phyloP scores from a whole-genome alignment of 768 basidiomycete species.

The Leccinum olivaceopallidum region DNA sequence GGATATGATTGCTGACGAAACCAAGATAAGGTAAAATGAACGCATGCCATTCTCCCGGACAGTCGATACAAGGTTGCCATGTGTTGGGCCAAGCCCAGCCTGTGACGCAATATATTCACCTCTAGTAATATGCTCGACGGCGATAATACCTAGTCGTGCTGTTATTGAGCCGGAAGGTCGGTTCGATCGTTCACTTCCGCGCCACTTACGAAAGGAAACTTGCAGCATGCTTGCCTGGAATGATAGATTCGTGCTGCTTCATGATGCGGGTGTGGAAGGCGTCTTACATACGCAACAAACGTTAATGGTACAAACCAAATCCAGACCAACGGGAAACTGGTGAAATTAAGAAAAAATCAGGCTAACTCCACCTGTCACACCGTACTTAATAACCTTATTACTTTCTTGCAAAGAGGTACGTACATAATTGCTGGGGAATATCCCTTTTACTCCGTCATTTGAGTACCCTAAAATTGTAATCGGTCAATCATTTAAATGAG shows the following conservation, averaged over 20 bases:
- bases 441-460: slow-evolving; percentile 62
- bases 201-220: slow-evolving; percentile 32
- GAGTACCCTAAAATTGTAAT: slow-evolving; percentile 53
- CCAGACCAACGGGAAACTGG: slow-evolving; percentile 8
- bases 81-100: slow-evolving; percentile 17
- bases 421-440: slow-evolving; percentile 90
- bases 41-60: background rate
- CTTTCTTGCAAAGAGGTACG: slow-evolving; percentile 33
- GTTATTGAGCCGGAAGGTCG: slow-evolving; percentile 20
- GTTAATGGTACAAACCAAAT: slow-evolving; percentile 14
- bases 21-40: slow-evolving; percentile 4
- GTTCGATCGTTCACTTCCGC: slow-evolving; percentile 29
- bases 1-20: slow-evolving; percentile 4
- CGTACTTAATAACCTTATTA: slow-evolving; percentile 25
- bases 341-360: slow-evolving; percentile 26
- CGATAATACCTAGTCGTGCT: slow-evolving; percentile 14
- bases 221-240: slow-evolving; percentile 23
- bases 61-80: slow-evolving; percentile 4
- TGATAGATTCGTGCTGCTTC: slow-evolving; percentile 17
- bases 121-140: slow-evolving; percentile 17
- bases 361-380: slow-evolving; percentile 48
- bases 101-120: slow-evolving; percentile 31
- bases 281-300: slow-evolving; percentile 28
- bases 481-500: slow-evolving; percentile 26
- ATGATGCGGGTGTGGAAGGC: slow-evolving; percentile 19